Evolutionary conservation across 495 filamentous ascomycete species (phyloP), one percentile per base, ranked within the genome.

Genomic region (Collariella sp.): DNA sequence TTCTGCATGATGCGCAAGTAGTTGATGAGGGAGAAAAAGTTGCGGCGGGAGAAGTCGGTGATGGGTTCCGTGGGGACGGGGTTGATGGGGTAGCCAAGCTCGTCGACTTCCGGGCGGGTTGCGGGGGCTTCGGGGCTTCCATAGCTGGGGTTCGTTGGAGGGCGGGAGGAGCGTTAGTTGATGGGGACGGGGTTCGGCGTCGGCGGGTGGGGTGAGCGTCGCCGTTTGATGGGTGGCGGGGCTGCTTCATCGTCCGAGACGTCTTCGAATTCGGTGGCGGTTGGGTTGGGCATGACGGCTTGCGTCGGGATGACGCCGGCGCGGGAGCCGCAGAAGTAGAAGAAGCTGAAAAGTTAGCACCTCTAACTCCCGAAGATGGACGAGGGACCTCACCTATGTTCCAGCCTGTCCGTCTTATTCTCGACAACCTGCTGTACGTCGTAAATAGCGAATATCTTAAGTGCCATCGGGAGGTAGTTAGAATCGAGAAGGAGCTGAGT

Each of bases 1-100:
- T 98, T 98, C 66, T 97, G 93, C 81, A 97, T 86, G 50, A 95
- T 80, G 58, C 94, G 89, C 16, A 98, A 79, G 71, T 89, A 87
- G 70, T 93, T 96, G 76, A 96, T 95, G 47, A 83, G 78, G 7
- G 87, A 84, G 76, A 91, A 94, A 78, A 97, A 94, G 72, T 91
- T 91, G 58, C 94, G 87, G 70, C 88, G 90, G 22, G 88, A 91
- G 76, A 87, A 97, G 59, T 83, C 82, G 7, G 87, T 96, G 57
- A 96, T 90, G 22, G 89, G 88, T 53, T 87, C 83, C 26, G 84
- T 79, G 2, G 89, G 88, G 15, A 74, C 65, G 23, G 72, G 69
- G 62, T 73, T 77, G 43, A 78, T 66, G 9, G 90, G 87, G 62
- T 87, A 86, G 53, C 89, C 90, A 22, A 95, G 74, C 65, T 96